A percentile compares a stretch with the other conserved stretches of the same genome.
phyloP scores from a whole-genome alignment of 306 rosid genomes.

The Medicago lupulina region DNA sequence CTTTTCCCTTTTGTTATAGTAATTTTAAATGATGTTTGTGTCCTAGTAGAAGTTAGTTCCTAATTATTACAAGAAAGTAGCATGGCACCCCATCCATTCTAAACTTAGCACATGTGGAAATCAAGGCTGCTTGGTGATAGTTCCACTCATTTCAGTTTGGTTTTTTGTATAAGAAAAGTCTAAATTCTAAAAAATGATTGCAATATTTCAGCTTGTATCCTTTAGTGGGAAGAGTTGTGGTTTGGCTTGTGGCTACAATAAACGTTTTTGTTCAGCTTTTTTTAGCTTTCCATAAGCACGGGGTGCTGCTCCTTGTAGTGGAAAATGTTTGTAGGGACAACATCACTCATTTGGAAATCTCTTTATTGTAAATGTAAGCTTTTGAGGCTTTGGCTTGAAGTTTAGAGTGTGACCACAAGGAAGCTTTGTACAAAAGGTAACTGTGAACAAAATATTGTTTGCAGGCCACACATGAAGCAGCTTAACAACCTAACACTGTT shows the following conservation, averaged over 20 bases:
- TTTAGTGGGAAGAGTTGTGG: conserved; percentile 21
- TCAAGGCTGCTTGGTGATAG: not conserved
- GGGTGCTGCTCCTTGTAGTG: conserved; percentile 31
- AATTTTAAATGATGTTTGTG: conserved; percentile 1
- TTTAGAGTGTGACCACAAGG: not conserved
- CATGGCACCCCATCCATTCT: not conserved
- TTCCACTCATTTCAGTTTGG: conserved; percentile 4
- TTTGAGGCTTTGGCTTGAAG: conserved; percentile 34
- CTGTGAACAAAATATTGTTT: conserved; percentile 13
- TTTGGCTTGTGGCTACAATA: conserved; percentile 38
- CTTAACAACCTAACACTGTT: not conserved
- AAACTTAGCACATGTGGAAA: not conserved
- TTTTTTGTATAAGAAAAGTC: conserved; percentile 16
- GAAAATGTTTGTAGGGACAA: conserved; percentile 40
- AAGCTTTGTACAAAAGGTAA: conserved; percentile 23
- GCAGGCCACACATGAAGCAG: conserved; percentile 44
- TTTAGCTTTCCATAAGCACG: conserved; percentile 50
- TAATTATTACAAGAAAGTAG: not conserved
- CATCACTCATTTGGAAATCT: conserved; percentile 36
- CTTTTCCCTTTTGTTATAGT: not conserved
- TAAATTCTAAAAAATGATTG: conserved; percentile 21
- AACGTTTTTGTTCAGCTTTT: conserved; percentile 31
- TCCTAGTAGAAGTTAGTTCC: not conserved
- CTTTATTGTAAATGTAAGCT: conserved; percentile 42
- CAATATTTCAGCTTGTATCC: conserved; percentile 35